Percentiles rank a stretch among this genome's conserved stretches.
Conservation (phyloP, 164 flowering plant species). For the Berberis thunbergii region DNA sequence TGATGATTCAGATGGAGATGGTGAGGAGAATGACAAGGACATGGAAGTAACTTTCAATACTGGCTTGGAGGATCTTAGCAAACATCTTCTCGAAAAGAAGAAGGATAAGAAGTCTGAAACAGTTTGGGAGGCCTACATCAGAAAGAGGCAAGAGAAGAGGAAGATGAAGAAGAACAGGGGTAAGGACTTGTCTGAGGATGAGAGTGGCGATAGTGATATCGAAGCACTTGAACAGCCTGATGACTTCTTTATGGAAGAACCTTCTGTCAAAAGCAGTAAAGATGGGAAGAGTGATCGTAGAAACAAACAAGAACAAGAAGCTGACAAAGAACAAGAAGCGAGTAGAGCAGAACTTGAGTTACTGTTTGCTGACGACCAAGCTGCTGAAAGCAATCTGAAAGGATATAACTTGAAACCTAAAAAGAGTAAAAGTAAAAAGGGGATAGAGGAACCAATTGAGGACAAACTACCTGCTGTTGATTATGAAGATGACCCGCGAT, state of each 20-base stretch:
- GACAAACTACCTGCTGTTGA: constrained; percentile 53
- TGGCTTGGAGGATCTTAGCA: constrained; percentile 83
- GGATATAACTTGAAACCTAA: constrained; percentile 74
- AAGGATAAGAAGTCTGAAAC: constrained; percentile 67
- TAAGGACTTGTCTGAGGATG: constrained; percentile 59
- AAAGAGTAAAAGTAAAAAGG: constrained; percentile 50
- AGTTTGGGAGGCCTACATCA: constrained; percentile 74
- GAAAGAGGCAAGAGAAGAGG: constrained; percentile 67
- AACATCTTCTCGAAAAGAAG: constrained; percentile 59
- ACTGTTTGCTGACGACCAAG: constrained; percentile 72
- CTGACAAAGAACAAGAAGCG: constrained; percentile 44
- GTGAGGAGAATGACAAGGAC: constrained; percentile 47
- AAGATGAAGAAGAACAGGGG: constrained; percentile 46
- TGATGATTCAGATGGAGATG: constrained; percentile 54
- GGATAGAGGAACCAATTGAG: constrained; percentile 37
- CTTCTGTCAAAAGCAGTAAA: constrained; percentile 18
- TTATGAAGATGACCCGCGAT: constrained; percentile 55
- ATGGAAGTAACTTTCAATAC: constrained; percentile 95
- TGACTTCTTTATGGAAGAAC: constrained; percentile 77
- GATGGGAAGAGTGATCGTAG: constrained; percentile 14
- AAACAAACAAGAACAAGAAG: constrained; percentile 18
- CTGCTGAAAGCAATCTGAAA: constrained; percentile 34
- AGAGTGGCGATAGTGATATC: constrained; percentile 41
- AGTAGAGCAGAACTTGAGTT: constrained; percentile 83
- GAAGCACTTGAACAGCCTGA: constrained; percentile 47